A percentile compares a stretch with the other conserved stretches of the same genome.
These are phyloP conservation scores for Fusarium pseudograminearum DNA, from an alignment of 2,329 filamentous ascomycete genomes.

Conservation along the genomic window DNA sequence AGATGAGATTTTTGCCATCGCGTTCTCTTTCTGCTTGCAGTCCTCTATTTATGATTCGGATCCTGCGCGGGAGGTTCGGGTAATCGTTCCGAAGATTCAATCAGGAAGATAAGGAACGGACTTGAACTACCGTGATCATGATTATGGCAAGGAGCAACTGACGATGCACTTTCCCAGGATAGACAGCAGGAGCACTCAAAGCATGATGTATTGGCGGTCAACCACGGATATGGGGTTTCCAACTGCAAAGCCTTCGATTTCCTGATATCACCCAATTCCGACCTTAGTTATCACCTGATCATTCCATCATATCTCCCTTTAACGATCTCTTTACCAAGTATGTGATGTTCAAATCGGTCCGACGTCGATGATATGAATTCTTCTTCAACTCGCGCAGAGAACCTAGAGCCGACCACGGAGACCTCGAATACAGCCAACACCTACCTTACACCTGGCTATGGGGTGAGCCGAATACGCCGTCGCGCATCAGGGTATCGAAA, in stretches of 20 bases:
- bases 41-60: background rate
- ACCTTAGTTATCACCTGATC: slow-evolving; percentile 3
- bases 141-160: slow-evolving; percentile 4
- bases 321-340: background rate
- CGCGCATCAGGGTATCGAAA: slow-evolving; percentile 6
- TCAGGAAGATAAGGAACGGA: slow-evolving; percentile 5
- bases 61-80: background rate
- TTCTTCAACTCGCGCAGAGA: slow-evolving; percentile 5
- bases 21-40: background rate
- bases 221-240: background rate
- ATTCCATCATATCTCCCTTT: slow-evolving; percentile 5
- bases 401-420: background rate
- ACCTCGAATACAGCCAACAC: background rate
- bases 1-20: background rate
- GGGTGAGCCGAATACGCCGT: background rate
- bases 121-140: slow-evolving; percentile 13
- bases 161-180: slow-evolving; percentile 17
- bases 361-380: slow-evolving; percentile 18
- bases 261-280: slow-evolving; percentile 8
- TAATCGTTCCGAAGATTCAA: background rate
- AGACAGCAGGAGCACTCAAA: slow-evolving; percentile 15
- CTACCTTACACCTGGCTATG: slow-evolving; percentile 4
- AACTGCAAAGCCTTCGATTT: slow-evolving; percentile 2
- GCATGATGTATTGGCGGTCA: background rate
- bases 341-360: background rate